A percentile compares a stretch with the other conserved stretches of the same genome.
Conservation (phyloP, 2,329 filamentous ascomycete species). For the Taxawa tesnikishii region DNA sequence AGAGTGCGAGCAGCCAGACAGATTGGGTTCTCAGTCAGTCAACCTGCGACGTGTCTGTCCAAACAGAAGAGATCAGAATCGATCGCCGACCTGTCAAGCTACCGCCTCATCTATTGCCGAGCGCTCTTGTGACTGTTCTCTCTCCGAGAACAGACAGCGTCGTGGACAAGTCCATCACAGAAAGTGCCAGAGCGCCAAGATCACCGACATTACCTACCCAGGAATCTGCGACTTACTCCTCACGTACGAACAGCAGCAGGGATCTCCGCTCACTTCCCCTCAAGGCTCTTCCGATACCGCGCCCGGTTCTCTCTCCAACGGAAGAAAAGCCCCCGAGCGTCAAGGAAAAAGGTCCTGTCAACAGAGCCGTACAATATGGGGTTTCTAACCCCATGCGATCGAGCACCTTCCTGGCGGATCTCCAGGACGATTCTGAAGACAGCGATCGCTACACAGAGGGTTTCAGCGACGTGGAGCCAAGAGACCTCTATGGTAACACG, state of each 20-base stretch:
- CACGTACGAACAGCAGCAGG: slow-evolving; percentile 12
- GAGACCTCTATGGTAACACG: slow-evolving; percentile 15
- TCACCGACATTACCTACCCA: no score
- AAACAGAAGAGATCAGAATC: slow-evolving; percentile 84
- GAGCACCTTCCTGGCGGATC: slow-evolving; percentile 11
- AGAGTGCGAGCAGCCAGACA: slow-evolving; percentile 75
- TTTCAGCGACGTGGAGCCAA: slow-evolving; percentile 12
- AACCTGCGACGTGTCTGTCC: slow-evolving; percentile 49
- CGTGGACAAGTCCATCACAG: no score
- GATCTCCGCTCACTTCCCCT: slow-evolving; percentile 16
- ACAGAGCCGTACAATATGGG: slow-evolving; percentile 20
- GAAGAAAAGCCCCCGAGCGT: not conserved
- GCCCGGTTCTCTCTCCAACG: slow-evolving; percentile 14
- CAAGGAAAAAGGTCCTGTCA: slow-evolving; percentile 15
- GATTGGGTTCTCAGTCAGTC: slow-evolving; percentile 35
- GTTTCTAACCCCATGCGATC: slow-evolving; percentile 14
- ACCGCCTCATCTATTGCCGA: slow-evolving; percentile 59
- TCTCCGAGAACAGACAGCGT: no score
- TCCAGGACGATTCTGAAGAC: slow-evolving; percentile 15
- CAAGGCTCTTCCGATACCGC: slow-evolving; percentile 19
- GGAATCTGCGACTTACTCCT: no score
- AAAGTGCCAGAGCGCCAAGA: no score
- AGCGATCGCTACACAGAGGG: slow-evolving; percentile 15
- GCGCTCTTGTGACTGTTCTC: not conserved
- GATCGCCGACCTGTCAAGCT: slow-evolving; percentile 65